Percentiles rank a stretch among this genome's conserved stretches.
These are phyloP conservation scores for Diplodia scrobiculata DNA, from an alignment of 2,329 filamentous ascomycete species.

Conservation along the genomic window DNA sequence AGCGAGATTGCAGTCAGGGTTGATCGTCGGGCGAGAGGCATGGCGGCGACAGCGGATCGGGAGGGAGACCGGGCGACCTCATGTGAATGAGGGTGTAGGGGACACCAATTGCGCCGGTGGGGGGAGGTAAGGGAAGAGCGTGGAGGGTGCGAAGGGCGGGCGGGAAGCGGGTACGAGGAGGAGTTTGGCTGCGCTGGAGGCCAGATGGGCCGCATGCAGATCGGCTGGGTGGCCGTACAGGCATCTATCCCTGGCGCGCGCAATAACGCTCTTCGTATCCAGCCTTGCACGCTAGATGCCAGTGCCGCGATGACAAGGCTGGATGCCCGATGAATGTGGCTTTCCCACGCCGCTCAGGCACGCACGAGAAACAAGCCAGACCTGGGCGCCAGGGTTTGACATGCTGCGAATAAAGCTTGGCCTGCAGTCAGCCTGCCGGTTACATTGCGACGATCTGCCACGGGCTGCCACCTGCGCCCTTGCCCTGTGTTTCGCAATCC, in stretches of 20 bases:
- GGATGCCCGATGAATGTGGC: neutral
- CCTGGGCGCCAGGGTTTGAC: neutral
- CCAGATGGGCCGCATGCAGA: slow-evolving; percentile 14
- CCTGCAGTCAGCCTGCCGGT: neutral
- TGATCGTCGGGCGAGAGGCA: slow-evolving; percentile 24
- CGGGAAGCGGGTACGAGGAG: slow-evolving; percentile 29
- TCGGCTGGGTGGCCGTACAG: slow-evolving; percentile 16
- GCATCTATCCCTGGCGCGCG: slow-evolving; percentile 15
- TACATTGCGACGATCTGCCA: neutral
- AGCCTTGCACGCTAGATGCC: neutral
- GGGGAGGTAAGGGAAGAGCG: slow-evolving; percentile 29
- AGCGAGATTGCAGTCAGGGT: slow-evolving; percentile 20
- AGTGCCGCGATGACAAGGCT: neutral
- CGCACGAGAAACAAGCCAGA: neutral
- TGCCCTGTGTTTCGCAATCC: neutral
- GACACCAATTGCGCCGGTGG: slow-evolving; percentile 10
- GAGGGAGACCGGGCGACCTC: slow-evolving; percentile 4
- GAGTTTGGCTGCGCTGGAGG: neutral
- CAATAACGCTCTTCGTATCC: slow-evolving; percentile 14
- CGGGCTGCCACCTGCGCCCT: neutral
- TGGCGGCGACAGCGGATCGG: slow-evolving; percentile 7
- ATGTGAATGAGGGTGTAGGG: neutral
- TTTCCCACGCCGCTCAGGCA: neutral
- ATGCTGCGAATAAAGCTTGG: neutral
- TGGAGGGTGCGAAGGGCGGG: slow-evolving; percentile 29